A percentile compares a stretch with the other conserved stretches of the same genome.
These are phyloP conservation scores for Chlorella sp. DNA, from an alignment of 139 green algal genomes.

Conservation along the genomic window DNA sequence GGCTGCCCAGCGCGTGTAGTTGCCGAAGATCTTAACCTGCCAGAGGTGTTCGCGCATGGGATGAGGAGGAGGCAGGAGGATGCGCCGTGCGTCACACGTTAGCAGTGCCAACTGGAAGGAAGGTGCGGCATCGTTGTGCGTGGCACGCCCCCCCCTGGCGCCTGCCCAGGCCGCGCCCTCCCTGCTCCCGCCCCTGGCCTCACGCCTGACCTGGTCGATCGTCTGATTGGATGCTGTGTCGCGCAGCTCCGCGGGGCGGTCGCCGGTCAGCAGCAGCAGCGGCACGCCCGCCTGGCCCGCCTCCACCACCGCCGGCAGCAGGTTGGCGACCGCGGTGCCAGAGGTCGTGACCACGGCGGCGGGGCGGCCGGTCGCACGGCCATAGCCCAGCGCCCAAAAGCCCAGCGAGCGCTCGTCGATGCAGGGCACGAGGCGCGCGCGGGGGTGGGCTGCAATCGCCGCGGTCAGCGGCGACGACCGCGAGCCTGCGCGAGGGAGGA, in stretches of 20 bases:
- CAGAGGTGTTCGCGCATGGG: too few species aligned
- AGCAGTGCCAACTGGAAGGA: too few species aligned
- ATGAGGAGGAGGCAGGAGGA: too few species aligned
- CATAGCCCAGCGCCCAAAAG: conserved; percentile 94
- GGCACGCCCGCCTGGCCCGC: conserved; percentile 76
- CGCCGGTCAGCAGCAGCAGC: conserved; percentile 92
- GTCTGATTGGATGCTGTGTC: conserved; percentile 96
- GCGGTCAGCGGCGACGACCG: conserved; percentile 90
- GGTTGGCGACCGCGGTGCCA: conserved; percentile 97
- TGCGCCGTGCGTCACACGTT: too few species aligned
- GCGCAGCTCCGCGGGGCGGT: conserved; percentile 89
- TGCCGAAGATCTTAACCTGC: conserved; percentile 94
- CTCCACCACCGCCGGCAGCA: conserved; percentile 96
- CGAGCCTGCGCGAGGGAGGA: conserved; percentile 66
- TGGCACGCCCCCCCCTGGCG: too few species aligned
- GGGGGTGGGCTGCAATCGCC: conserved; percentile 82
- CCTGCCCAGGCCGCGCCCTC: too few species aligned
- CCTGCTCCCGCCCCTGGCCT: too few species aligned
- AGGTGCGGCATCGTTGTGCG: too few species aligned
- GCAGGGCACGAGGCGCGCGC: conserved; percentile 75
- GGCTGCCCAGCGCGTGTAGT: conserved; percentile 76
- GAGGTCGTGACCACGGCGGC: conserved; percentile 73
- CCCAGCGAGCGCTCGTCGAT: conserved; percentile 97
- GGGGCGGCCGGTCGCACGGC: conserved; percentile 43
- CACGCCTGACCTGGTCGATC: conserved; percentile 83